These are phyloP conservation scores for Hypholoma fasciculare DNA, from an alignment of 768 basidiomycete species.

Conservation along the genomic window DNA sequence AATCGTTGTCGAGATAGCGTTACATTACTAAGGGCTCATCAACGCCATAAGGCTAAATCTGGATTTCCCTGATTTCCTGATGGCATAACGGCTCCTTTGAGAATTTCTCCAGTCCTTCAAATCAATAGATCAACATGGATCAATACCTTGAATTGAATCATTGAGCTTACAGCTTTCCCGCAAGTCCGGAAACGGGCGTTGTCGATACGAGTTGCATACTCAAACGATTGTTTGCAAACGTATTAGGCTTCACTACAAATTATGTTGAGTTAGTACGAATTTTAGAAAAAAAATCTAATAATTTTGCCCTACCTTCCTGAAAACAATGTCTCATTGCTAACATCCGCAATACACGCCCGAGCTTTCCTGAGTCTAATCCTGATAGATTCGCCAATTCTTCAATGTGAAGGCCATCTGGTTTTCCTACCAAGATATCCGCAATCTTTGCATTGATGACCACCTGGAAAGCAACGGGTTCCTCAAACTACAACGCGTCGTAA, in stretches of 20 bases:
- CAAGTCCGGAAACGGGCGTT: constrained; percentile 26
- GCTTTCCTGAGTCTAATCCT: constrained; percentile 28
- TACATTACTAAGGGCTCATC: too few species aligned
- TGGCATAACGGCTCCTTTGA: constrained; percentile 4
- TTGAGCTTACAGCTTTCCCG: constrained; percentile 24
- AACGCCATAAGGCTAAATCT: too few species aligned
- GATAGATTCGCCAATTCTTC: background rate
- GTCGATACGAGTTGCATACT: constrained; percentile 32
- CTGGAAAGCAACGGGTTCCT: constrained; percentile 27
- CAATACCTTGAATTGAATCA: too few species aligned
- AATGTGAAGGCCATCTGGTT: constrained; percentile 8
- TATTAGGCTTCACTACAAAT: constrained; percentile 1
- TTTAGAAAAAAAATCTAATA: background rate
- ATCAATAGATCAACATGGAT: background rate
- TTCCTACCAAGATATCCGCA: background rate
- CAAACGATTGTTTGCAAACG: constrained; percentile 13
- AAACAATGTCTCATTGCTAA: constrained; percentile 38
- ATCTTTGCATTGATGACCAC: constrained; percentile 20
- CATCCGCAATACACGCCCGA: constrained; percentile 32
- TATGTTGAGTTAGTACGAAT: background rate
- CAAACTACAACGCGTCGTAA: constrained; percentile 9
- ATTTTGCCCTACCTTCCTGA: constrained; percentile 29
- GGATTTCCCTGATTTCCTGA: too few species aligned
- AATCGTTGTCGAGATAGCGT: too few species aligned
- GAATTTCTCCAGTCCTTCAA: background rate